Conservation (phyloP, 1,139 yeast species). For the Kluyveromyces marxianus region DNA sequence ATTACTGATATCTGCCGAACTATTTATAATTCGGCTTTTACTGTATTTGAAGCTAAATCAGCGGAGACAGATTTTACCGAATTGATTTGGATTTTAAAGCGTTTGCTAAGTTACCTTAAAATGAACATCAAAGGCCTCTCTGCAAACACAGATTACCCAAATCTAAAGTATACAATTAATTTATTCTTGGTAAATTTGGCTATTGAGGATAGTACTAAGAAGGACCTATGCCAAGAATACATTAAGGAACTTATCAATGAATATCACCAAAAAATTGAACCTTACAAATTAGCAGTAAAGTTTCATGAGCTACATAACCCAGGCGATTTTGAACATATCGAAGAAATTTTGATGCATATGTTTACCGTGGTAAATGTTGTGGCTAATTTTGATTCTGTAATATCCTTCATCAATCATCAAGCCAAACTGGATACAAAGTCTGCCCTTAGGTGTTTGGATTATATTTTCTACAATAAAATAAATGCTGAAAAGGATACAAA, state of each 20-base stretch:
- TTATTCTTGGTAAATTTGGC: slow-evolving; percentile 12
- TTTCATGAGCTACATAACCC: slow-evolving; percentile 8
- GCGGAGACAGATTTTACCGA: not conserved
- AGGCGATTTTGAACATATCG: slow-evolving; percentile 1
- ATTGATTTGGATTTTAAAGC: slow-evolving; percentile 9
- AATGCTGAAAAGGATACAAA: slow-evolving; percentile 13
- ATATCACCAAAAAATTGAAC: slow-evolving; percentile 19
- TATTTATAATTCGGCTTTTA: slow-evolving; percentile 16
- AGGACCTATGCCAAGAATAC: slow-evolving; percentile 8
- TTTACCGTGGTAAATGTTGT: slow-evolving; percentile 15
- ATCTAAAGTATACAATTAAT: slow-evolving; percentile 13
- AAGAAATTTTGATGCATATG: slow-evolving; percentile 20
- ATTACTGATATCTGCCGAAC: slow-evolving; percentile 20
- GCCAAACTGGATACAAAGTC: slow-evolving; percentile 11
- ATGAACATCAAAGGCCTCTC: slow-evolving; percentile 12
- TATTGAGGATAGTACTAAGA: slow-evolving; percentile 8
- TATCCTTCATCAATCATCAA: slow-evolving; percentile 19
- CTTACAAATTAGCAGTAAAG: slow-evolving; percentile 15
- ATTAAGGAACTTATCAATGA: slow-evolving; percentile 14
- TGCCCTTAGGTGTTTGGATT: slow-evolving; percentile 19
- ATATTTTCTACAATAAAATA: slow-evolving; percentile 17
- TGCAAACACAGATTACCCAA: slow-evolving; percentile 15
- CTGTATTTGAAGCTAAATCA: slow-evolving; percentile 4
- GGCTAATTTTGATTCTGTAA: slow-evolving; percentile 13
- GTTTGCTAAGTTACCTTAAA: slow-evolving; percentile 9